Percentiles rank a stretch among this genome's conserved stretches.
Evolutionary conservation across 2,329 filamentous ascomycete species (phyloP).

Genomic region (Didymella pomorum): DNA sequence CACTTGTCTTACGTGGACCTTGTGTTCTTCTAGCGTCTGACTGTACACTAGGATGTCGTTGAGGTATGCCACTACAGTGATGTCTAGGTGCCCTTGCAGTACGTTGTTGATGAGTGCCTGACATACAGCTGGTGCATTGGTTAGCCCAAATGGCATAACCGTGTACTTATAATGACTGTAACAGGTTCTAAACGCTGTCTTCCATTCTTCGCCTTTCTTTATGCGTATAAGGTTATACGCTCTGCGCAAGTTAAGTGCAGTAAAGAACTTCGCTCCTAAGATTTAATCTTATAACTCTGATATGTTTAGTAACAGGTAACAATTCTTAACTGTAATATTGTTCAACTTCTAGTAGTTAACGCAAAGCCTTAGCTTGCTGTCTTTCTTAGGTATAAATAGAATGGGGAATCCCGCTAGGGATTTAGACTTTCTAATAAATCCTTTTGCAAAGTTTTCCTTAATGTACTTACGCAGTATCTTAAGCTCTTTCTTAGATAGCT

Average conservation of each 20-base stretch:
- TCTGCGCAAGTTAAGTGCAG: not conserved
- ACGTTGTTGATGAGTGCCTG: not conserved
- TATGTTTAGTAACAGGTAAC: not conserved
- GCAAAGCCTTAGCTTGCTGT: not conserved
- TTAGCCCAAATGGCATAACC: conserved; percentile 4
- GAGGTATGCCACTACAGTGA: not conserved
- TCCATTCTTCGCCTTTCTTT: not conserved
- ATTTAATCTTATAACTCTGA: not conserved
- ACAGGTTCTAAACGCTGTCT: not conserved
- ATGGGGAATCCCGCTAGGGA: not conserved
- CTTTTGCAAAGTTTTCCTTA: not conserved
- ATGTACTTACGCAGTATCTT: not conserved
- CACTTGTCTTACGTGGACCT: not conserved
- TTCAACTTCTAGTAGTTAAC: not conserved
- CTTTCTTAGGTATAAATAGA: not conserved
- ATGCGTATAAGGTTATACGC: conserved; percentile 1
- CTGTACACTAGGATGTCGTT: not conserved
- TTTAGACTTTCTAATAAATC: conserved; percentile 1
- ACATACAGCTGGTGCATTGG: not conserved
- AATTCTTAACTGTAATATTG: not conserved
- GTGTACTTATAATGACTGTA: not conserved
- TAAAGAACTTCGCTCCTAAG: not conserved
- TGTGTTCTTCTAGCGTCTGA: not conserved
- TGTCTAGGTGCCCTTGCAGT: not conserved
- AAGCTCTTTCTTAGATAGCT: not conserved